Base-by-base conservation (phyloP, 352 stramenopile species). In the Plasmopara muralis region DNA sequence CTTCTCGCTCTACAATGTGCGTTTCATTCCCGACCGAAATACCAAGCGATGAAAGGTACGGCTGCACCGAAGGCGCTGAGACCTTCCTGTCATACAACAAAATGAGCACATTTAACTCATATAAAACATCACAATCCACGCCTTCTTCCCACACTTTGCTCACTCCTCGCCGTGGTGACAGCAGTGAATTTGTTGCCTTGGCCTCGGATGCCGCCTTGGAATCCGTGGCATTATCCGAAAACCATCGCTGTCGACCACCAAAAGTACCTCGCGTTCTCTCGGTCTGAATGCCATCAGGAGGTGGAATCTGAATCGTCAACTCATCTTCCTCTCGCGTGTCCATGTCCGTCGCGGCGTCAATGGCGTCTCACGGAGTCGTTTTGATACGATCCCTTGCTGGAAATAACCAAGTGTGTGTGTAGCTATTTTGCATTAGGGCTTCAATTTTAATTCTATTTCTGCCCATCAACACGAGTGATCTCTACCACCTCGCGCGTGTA, bases 1-100 rank as follows among this genome's bases (percentile, higher is more conserved):
- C 67, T 59, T 91, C 78, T 39, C 85, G 86, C 43, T 89, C 78
- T 6, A 91, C 77, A 48, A 91, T 86, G 18, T 89, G 76, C 14
- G 74, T 74, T 51, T 91, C 81, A 25, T 89, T 77, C 9, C 81
- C 81, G 14, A 91, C 72, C 7, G 69, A 14, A 47, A 88, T 87
- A 7, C 81, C 81, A 44, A 91, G 73, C 9, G 77, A 87, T 8
- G 73, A 80, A 43, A 91, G 52, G 42, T 87, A 91, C 9, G 76
- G 77, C 49, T 85, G 69, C 43, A 89, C 77, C 0, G 74, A 87
- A 30, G 76, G 77, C 4, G 77, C 70, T 0, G 76, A 82, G 4
- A 89, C 68, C 39, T 88, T 87, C 41, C 68, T 81, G 29, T 25
- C 31, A 35, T 35, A 44, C 29, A 53, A 33, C 10, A 45, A 18